Conservation (phyloP, 1,139 yeast species). For the Debaryomyces robertsiae region DNA sequence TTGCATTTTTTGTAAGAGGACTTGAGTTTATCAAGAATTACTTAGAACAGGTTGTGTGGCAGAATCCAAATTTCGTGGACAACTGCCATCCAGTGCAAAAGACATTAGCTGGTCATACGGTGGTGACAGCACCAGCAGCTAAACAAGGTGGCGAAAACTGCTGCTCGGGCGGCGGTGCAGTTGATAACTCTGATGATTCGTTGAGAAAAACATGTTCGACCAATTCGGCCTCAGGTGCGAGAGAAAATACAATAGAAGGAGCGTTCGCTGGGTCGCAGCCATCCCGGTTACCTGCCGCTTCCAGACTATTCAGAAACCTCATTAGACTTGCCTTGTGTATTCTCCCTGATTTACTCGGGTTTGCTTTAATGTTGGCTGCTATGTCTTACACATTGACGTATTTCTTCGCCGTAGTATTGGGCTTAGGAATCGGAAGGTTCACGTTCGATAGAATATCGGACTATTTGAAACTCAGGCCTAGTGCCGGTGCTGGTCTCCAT, state of each 20-base stretch:
- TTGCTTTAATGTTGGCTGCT: slow-evolving; percentile 74
- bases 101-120: slow-evolving; percentile 11
- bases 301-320: slow-evolving; percentile 49
- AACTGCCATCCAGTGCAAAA: slow-evolving; percentile 12
- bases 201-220: slow-evolving; percentile 2
- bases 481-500: slow-evolving; percentile 15
- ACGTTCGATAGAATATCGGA: slow-evolving; percentile 58
- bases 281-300: slow-evolving; percentile 17
- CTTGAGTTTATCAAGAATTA: slow-evolving; percentile 60
- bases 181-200: slow-evolving; percentile 14
- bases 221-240: not conserved
- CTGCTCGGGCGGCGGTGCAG: slow-evolving; percentile 15
- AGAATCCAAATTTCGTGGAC: slow-evolving; percentile 34
- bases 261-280: slow-evolving; percentile 15
- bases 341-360: slow-evolving; percentile 64
- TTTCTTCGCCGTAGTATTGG: slow-evolving; percentile 71
- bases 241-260: not conserved
- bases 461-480: slow-evolving; percentile 18
- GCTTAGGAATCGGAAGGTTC: slow-evolving; percentile 69
- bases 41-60: slow-evolving; percentile 67
- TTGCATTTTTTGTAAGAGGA: slow-evolving; percentile 61
- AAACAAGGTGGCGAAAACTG: slow-evolving; percentile 11
- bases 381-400: slow-evolving; percentile 69
- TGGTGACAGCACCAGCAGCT: slow-evolving; percentile 14
- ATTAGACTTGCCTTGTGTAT: slow-evolving; percentile 58